Percentiles rank a stretch among this genome's conserved stretches.
These are phyloP conservation scores for Stenogyne calaminthoides DNA, from an alignment of 305 asterid genomes.

Conservation along the genomic window DNA sequence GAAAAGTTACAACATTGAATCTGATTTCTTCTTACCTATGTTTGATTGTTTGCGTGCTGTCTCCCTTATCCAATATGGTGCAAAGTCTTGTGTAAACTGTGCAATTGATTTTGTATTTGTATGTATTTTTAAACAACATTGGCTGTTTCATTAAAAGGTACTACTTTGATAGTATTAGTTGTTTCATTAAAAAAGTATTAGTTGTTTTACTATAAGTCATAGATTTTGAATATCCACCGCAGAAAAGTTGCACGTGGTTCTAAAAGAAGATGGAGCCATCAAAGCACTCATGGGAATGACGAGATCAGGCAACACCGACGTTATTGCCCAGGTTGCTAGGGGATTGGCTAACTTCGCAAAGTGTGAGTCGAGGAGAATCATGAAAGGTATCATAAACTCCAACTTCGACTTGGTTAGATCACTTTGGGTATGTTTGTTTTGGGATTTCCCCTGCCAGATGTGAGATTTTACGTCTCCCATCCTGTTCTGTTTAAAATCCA, in stretches of 20 bases:
- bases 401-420: neutral
- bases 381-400: conserved; percentile 52
- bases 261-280: conserved; percentile 83
- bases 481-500: too few relatives aligned
- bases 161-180: too few relatives aligned
- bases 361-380: conserved; percentile 81
- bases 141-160: neutral
- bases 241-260: conserved; percentile 64
- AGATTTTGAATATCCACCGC: conserved; percentile 22
- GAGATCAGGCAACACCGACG: conserved; percentile 60
- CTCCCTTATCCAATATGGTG: neutral
- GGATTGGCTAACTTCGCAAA: conserved; percentile 91
- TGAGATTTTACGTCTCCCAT: too few relatives aligned
- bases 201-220: neutral
- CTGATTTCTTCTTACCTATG: neutral
- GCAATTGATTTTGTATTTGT: too few relatives aligned
- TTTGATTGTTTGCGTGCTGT: neutral
- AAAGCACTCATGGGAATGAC: conserved; percentile 72
- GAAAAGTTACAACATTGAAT: neutral
- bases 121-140: too few relatives aligned
- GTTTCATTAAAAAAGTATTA: too few relatives aligned
- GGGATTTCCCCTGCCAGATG: too few relatives aligned
- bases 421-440: too few relatives aligned
- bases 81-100: too few relatives aligned
- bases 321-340: conserved; percentile 83